Evolutionary conservation across 768 basidiomycete genomes (phyloP), one percentile per base, ranked within the genome.

Genomic region (Kwoniella europaea): DNA sequence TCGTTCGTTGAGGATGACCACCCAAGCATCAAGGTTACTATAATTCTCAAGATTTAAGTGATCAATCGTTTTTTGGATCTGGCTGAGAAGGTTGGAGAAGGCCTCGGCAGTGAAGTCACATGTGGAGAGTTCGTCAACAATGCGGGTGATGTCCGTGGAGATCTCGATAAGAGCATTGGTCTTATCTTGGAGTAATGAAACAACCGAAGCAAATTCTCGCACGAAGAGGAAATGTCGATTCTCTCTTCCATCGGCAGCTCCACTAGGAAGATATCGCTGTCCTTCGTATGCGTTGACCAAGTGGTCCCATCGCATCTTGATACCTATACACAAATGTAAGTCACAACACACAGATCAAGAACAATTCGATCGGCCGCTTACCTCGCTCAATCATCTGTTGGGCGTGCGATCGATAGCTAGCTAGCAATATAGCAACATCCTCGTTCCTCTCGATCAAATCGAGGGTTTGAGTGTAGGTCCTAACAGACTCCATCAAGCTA

Each of bases 231-330:
- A 90, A 79, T 98, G 96, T 71, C 93, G 87, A 79, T 90, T 94
- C 79, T 97, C 94, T 50, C 87, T 87, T 13, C 89, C 90, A 75
- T 94, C 92, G n/a, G 89, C 86, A 58, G 87, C 86, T 15, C 72
- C 77, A 20, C 79, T 76, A 0, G 91, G 86, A 7, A 91, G 87
- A 80, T 90, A 92, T 69, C 93, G 87, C 16, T 89, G 87, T 4
- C 91, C 88, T 74, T 96, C 94, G 80, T 93, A 98, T 65, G 94
- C 92, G 79, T 92, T 96, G 76, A 98, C 91, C 77, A 98, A 94
- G 84, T 93, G 88, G 82, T 98, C 97, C 97, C 97, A 99, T 27
- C 92, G 90, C 67, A 96, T 92, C 77, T 88, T 89, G 91, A 99
- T 96, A 29, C 96, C 95, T 96, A 62, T 20, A 29, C 4, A 71